Conservation (phyloP, 805 yeast genomes). For the Lipomyces yamanashiensis region DNA sequence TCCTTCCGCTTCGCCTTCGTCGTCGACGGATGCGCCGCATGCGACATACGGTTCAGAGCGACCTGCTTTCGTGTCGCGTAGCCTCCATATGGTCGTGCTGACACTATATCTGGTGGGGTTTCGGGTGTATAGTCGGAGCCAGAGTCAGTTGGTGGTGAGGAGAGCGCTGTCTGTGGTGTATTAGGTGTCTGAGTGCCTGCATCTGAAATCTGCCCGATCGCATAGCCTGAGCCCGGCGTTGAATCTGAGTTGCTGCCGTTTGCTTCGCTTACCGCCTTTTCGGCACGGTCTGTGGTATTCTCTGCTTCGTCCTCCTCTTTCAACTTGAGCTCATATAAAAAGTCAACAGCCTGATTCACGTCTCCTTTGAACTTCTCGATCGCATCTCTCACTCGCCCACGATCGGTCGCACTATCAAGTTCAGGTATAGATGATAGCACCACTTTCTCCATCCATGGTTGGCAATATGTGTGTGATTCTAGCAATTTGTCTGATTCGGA, state of each 20-base stretch:
- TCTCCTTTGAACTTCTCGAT: conserved; percentile 33
- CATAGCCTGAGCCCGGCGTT: not conserved
- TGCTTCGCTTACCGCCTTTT: not conserved
- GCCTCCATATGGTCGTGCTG: not conserved
- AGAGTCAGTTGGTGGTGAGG: conserved; percentile 11
- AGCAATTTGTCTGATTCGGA: conserved; percentile 19
- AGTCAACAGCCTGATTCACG: conserved; percentile 30
- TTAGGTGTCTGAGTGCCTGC: not conserved
- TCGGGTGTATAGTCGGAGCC: not conserved
- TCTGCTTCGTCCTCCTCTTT: conserved; percentile 3
- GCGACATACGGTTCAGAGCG: not conserved
- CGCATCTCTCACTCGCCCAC: conserved; percentile 20
- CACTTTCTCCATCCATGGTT: conserved; percentile 35
- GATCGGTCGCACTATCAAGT: conserved; percentile 12
- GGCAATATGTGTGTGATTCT: conserved; percentile 24
- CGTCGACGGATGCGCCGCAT: not conserved
- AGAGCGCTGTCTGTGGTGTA: not conserved
- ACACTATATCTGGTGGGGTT: not conserved
- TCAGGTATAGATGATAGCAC: conserved; percentile 28
- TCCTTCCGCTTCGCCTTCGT: conserved; percentile 23
- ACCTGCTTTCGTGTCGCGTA: conserved; percentile 7
- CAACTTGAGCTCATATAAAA: conserved; percentile 24
- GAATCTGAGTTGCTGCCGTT: not conserved
- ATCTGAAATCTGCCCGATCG: not conserved
- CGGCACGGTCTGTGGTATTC: not conserved